Base-by-base conservation (phyloP, 1,284 basidiomycete species). In the Blastosporella zonata region DNA sequence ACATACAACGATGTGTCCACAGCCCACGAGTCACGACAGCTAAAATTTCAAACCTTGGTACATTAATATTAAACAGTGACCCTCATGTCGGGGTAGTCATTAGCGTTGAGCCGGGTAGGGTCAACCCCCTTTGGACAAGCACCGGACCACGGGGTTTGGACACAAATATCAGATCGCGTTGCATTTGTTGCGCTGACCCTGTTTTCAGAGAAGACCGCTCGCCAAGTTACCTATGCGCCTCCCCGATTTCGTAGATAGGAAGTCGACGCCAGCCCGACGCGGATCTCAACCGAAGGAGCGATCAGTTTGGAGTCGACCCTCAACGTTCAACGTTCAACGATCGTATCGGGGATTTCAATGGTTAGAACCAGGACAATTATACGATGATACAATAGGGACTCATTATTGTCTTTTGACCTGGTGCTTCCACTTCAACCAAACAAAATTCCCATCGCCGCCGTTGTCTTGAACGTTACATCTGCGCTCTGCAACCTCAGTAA, bases 401-500 rank as follows among this genome's bases (percentile, higher is more conserved):
- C 46, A 53, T 46, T 46, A 50, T 52, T 54, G 46, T 6, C 55
- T 55, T 27, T 55, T 54, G 38, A 55, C 53, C 43, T 57, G 67
- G 59, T 73, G 68, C 59, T 71, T 77, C 85, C 85, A 82, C 59
- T 74, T 73, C 47, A 88, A 67, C 74, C 78, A 79, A 31, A 79
- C 76, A 41, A 64, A 68, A 59, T 77, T 74, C 20, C 70, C 73
- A 59, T 79, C 77, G 38, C 70, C 77, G 39, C 70, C 70, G 58
- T 82, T 79, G 54, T 81, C 75, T 17, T 76, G 70, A 41, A 81
- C 64, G 15, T 73, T 68, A 60, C 85, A 87, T 57, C 70, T 75
- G 55, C 91, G 79, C 47, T 69, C 61, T 9, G 84, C 73, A 42
- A 93, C 81, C 59, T 93, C 91, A 22, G 76, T 47, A 18, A 93